phyloP scores from a whole-genome alignment of 192 early-diverging fungal genomes.

The Entomortierella parvispora region DNA sequence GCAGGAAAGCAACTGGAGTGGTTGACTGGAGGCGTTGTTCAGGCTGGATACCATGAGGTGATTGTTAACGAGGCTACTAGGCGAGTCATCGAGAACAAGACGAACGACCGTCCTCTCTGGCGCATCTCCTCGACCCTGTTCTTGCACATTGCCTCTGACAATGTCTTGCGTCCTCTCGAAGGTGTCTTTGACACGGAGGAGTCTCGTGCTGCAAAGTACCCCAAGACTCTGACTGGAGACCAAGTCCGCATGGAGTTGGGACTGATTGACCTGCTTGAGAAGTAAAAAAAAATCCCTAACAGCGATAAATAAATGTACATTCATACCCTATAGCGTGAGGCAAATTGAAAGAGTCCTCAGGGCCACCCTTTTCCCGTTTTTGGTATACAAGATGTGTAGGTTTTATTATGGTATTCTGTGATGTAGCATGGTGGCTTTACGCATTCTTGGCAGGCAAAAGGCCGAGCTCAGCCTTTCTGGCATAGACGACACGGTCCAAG shows the following conservation, averaged over 20 bases:
- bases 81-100: constrained; percentile 62
- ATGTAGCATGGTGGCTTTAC: too few species aligned
- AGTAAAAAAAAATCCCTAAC: constrained; percentile 30
- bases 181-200: constrained; percentile 53
- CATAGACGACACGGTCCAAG: constrained; percentile 33
- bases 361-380: too few species aligned
- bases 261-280: constrained; percentile 66
- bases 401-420: too few species aligned
- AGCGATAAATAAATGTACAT: too few species aligned
- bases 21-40: constrained; percentile 71
- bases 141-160: constrained; percentile 76
- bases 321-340: too few species aligned
- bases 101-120: constrained; percentile 69
- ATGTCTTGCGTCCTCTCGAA: constrained; percentile 62
- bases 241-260: constrained; percentile 73
- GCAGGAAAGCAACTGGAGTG: constrained; percentile 75
- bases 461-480: constrained; percentile 36
- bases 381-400: too few species aligned
- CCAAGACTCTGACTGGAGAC: constrained; percentile 66
- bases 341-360: too few species aligned
- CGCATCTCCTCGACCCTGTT: constrained; percentile 79
- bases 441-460: constrained; percentile 25
- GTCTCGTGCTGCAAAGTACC: constrained; percentile 68
- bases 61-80: constrained; percentile 67
- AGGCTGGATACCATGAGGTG: constrained; percentile 79